Evolutionary conservation across 2,329 filamentous ascomycete genomes (phyloP).

Genomic region (Fusarium annulatum): DNA sequence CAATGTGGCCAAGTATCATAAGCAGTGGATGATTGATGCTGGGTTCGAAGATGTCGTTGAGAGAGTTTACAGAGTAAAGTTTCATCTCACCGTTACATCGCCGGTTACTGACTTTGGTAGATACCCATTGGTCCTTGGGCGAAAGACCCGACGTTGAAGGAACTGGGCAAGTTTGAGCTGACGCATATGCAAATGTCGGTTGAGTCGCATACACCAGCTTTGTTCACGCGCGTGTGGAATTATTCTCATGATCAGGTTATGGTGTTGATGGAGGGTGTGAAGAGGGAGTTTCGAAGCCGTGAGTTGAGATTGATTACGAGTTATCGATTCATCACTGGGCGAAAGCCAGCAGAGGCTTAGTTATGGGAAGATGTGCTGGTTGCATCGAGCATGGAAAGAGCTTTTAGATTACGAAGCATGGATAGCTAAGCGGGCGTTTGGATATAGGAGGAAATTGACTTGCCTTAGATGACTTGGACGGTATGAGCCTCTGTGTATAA

Average conservation of each 20-base stretch:
- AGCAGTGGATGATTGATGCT: constrained; percentile 53
- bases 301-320: constrained; percentile 36
- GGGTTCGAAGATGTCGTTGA: constrained; percentile 52
- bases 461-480: not conserved
- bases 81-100: fast-evolving
- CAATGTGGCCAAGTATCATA: constrained; percentile 52
- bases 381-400: not conserved
- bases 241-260: constrained; percentile 55
- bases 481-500: not conserved
- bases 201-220: constrained; percentile 54
- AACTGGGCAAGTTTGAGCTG: constrained; percentile 51
- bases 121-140: constrained; percentile 55
- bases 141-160: constrained; percentile 51
- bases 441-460: not conserved
- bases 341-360: constrained; percentile 3
- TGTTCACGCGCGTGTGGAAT: constrained; percentile 53
- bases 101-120: constrained; percentile 23
- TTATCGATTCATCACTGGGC: constrained; percentile 37
- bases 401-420: not conserved
- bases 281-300: constrained; percentile 55
- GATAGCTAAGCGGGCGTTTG: not conserved
- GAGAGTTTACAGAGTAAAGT: constrained; percentile 25
- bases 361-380: not conserved
- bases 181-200: constrained; percentile 57
- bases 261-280: constrained; percentile 59